Conservation (phyloP, 225 moss, liverwort and hornwort genomes). For the Pleurozium schreberi region DNA sequence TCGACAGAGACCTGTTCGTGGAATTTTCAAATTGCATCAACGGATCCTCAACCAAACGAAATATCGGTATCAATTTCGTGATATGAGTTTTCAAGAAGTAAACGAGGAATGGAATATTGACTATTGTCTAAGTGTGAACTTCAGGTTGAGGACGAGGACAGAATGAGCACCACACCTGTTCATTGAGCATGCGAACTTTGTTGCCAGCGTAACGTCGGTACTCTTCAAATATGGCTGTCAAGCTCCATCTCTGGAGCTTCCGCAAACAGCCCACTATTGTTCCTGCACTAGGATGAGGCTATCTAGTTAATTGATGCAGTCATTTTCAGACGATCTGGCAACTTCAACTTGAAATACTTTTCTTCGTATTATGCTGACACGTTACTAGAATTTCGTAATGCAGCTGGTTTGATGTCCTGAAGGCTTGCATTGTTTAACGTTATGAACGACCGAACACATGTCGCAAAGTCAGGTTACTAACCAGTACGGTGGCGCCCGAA, state of each 20-base stretch:
- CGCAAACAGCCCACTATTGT: conserved; percentile 53
- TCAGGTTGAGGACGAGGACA: background rate
- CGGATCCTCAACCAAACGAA: background rate
- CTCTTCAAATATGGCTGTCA: conserved; percentile 59
- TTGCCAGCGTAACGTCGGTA: conserved; percentile 54
- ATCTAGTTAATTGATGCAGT: background rate
- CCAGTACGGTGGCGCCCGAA: conserved; percentile 88
- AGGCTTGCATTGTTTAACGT: background rate
- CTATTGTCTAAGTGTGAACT: background rate
- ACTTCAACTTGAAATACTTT: background rate
- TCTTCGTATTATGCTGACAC: background rate
- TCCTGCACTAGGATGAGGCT: conserved; percentile 24
- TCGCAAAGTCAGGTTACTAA: conserved; percentile 6
- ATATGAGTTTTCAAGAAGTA: background rate
- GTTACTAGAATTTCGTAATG: background rate
- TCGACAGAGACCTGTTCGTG: background rate
- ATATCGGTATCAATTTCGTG: background rate
- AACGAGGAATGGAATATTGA: background rate
- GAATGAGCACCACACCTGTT: conserved; percentile 30
- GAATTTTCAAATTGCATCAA: background rate
- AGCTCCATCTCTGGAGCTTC: conserved; percentile 55
- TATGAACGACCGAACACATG: background rate
- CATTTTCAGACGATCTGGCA: background rate
- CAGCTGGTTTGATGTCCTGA: background rate
- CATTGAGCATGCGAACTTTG: conserved; percentile 57